Base-by-base conservation (phyloP, 2,329 filamentous ascomycete species). In the Diaporthe longicolla region DNA sequence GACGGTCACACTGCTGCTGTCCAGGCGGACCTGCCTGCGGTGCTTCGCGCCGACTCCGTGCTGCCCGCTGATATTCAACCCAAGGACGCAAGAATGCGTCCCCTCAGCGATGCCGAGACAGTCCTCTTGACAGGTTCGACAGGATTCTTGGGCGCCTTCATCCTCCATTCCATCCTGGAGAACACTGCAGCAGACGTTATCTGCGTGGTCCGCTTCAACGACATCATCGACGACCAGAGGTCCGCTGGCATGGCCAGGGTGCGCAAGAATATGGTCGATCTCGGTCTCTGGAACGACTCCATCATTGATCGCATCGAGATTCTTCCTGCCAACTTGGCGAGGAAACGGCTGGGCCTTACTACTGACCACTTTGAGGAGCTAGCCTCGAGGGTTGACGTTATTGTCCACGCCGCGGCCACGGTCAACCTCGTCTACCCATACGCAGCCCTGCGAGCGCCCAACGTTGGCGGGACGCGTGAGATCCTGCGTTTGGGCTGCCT, bases 381-480 rank as follows among this genome's bases (percentile, higher is more conserved):
- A 10, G 91, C 91, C 1, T 82, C 85, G 15, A 89, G 91, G 9
- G 87, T 94, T 0, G 87, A 95, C 75, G 93, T 95, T 48, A 92
- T 96, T 73, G 87, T 95, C 1, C 94, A 96, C 80, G 92, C 93
- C 48, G 94, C 91, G 35, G 94, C 94, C 7, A 93, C 92, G 0
- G 94, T 96, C 79, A 95, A 95, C 80, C 85, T 96, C 65, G 93
- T 96, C 0, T 95, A 96, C 77, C 93, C 94, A 0, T 95, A 95
- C 77, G 94, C 93, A 55, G 92, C 93, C 0, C 85, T 96, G 77
- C 89, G 93, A 70, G 90, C 88, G 68, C 90, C 93, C 73, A 96
- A 96, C 77, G 92, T 96, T 3, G 90, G 90, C n/a, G 94, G 94
- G n/a, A 95, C 93, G 0, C 86, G 89, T 55, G 93, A 95, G 80